Evolutionary conservation across 2,329 filamentous ascomycete species (phyloP).

Genomic region (Cyphellophora attinorum): DNA sequence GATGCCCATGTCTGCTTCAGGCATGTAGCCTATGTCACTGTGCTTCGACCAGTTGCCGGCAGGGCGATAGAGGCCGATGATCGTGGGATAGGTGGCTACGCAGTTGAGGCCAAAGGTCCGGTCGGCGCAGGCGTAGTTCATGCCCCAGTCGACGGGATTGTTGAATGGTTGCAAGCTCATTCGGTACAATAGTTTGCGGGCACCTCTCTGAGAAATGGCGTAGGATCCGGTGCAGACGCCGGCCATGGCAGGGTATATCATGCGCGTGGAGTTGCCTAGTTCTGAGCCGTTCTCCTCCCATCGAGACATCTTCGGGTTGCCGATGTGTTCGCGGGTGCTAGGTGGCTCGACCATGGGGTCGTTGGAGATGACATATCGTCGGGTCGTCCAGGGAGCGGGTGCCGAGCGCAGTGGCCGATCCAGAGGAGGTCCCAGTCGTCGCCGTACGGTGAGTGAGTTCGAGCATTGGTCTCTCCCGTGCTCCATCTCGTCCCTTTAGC

Average conservation of each 20-base stretch:
- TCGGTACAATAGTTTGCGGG: constrained; percentile 1
- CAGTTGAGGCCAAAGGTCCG: constrained; percentile 9
- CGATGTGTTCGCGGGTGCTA: background rate
- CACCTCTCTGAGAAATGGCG: constrained; percentile 2
- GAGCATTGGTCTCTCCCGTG: background rate
- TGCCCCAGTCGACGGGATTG: constrained; percentile 5
- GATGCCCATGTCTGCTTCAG: constrained; percentile 4
- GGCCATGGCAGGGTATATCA: background rate
- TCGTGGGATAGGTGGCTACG: constrained; percentile 11
- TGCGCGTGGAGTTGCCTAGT: background rate
- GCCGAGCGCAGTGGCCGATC: constrained; percentile 36
- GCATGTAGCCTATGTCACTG: constrained; percentile 16
- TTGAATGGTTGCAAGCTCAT: constrained; percentile 4
- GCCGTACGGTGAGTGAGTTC: constrained; percentile 29
- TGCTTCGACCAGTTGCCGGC: constrained; percentile 10
- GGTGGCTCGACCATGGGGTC: background rate
- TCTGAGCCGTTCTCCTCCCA: background rate
- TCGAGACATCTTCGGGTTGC: background rate
- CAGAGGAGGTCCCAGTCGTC: constrained; percentile 44
- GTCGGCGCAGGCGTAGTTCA: constrained; percentile 11
- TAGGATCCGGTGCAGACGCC: background rate
- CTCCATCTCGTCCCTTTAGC: background rate
- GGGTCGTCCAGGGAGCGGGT: background rate
- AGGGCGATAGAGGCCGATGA: constrained; percentile 12
- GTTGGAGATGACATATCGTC: background rate